Evolutionary conservation across 331 rosid species (phyloP).

Genomic region (Erythrophleum ivorense): DNA sequence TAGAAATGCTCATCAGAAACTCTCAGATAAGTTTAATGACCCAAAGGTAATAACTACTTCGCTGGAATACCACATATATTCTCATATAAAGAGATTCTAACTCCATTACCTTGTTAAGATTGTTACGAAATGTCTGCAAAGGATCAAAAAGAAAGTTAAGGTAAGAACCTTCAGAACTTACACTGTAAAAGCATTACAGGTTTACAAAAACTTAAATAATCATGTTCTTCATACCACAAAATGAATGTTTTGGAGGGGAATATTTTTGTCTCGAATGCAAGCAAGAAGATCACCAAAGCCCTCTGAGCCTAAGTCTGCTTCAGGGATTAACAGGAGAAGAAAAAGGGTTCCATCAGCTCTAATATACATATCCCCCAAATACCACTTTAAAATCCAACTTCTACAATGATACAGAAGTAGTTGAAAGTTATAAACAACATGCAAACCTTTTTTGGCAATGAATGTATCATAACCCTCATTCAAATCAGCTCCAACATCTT

Average conservation of each 20-base stretch:
- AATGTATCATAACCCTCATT: conserved; percentile 89
- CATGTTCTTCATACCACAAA: conserved; percentile 76
- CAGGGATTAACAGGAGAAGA: conserved; percentile 20
- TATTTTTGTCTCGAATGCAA: conserved; percentile 80
- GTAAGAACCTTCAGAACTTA: conserved; percentile 38
- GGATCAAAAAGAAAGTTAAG: conserved; percentile 34
- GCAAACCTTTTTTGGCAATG: conserved; percentile 69
- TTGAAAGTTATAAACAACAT: not conserved
- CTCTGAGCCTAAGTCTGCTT: conserved; percentile 84
- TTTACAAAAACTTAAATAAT: conserved; percentile 26
- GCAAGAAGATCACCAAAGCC: conserved; percentile 92
- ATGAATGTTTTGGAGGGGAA: conserved; percentile 90
- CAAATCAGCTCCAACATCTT: conserved; percentile 89
- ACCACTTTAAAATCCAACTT: conserved; percentile 21
- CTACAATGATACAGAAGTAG: not conserved
- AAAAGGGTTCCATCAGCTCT: conserved; percentile 33
- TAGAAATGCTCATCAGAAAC: conserved; percentile 2
- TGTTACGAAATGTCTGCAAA: conserved; percentile 88
- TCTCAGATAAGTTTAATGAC: conserved; percentile 10
- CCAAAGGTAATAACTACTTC: conserved; percentile 4
- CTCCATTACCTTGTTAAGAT: conserved; percentile 84
- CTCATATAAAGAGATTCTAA: not conserved
- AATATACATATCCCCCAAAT: conserved; percentile 20
- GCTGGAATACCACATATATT: not conserved
- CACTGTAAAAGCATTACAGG: conserved; percentile 9